Evolutionary conservation across 495 filamentous ascomycete species (phyloP), one percentile per base, ranked within the genome.

Genomic region (Tuber magnatum): DNA sequence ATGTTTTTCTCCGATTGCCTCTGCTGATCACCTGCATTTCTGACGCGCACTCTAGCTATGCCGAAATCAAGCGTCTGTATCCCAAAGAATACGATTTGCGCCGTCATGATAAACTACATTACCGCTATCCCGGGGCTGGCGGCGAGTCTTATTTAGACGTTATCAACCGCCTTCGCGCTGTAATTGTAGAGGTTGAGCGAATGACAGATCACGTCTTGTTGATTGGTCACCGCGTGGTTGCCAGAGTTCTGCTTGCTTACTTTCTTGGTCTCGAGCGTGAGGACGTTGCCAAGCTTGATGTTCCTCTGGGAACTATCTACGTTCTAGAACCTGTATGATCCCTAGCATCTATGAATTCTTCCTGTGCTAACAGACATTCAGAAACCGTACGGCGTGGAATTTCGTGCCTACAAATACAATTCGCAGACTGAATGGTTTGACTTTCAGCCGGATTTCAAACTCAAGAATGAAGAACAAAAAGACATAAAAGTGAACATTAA

Each of bases 111-210:
- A 98, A 98, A 85, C 88, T 98, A 22, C 91, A 90, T 75, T 97
- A 97, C 84, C 91, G 93, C 71, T 97, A 99, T 82, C 95, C 95
- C 12, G 95, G 95, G 1, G 91, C 94, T 38, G 95, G 95, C 7
- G 95, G 95, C 41, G 95, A 99, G 85, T 92, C 94, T 41, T 99
- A 99, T 78, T 88, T 98, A 20, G 94, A 98, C 83, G 92, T 99
- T 72, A 97, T 99, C 85, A 96, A 95, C 83, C 92, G 95, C 32
- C 88, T 97, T 6, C 91, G 93, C n/a, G 89, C 95, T 68, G 94
- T 99, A 84, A 97, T 99, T 76, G 92, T 96, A 75, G 95, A 99
- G 85, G 90, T 97, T 68, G 95, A 99, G 86, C 90, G 95, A 68
- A 98, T 94, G 86, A 97, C 92, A 14, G 95, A 99, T 80, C 94